Evolutionary conservation across 2,329 filamentous ascomycete genomes (phyloP), one percentile per base, ranked within the genome.

Genomic region (Tricladium varicosporioides): DNA sequence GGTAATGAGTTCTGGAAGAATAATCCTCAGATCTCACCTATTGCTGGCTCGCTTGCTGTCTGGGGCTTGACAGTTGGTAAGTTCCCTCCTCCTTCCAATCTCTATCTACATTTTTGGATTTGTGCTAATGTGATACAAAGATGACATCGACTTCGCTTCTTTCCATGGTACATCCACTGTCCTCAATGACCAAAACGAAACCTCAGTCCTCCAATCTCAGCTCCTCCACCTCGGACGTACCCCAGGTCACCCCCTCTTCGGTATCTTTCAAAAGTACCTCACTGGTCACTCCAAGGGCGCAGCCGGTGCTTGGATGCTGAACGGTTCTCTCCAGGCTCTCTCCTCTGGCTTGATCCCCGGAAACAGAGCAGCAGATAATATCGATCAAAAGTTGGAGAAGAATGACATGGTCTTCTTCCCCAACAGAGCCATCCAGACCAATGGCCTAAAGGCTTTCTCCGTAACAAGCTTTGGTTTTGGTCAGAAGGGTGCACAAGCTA

Each of bases 1-100:
- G 93, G 93, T 72, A 97, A 97, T 81, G 91, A 90, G 76, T 97
- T 97, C 83, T 97, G 93, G 93, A 96, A 92, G 80, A 86, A 89
- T 69, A 92, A 97, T 71, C 79, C 89, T 42, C 86, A 85, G 70
- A 97, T 97, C 70, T 91, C 93, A 69, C 93, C 93, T 69, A 84
- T 97, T 36, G 91, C 92, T 72, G 93, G 92, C 74, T 91, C 93
- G 53, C 83, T 97, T 60, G 93, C 93, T 48, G 96, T 92, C 14
- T 97, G 93, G 93, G 92, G 92, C 71, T 86, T 97, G 53, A 97
- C 92, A 10, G 43, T 46, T 15, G 40, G 40, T 43, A 43, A 5
- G 40, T 43, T 43, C 10, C 3, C 13, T 43, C 10, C 3, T 5
- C 13, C 40, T 16, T 43, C 22, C 7, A 4, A 27, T 27, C 22